These are phyloP conservation scores for Pseudogymnoascus sp. DNA, from an alignment of 2,329 filamentous ascomycete species.

Conservation along the genomic window DNA sequence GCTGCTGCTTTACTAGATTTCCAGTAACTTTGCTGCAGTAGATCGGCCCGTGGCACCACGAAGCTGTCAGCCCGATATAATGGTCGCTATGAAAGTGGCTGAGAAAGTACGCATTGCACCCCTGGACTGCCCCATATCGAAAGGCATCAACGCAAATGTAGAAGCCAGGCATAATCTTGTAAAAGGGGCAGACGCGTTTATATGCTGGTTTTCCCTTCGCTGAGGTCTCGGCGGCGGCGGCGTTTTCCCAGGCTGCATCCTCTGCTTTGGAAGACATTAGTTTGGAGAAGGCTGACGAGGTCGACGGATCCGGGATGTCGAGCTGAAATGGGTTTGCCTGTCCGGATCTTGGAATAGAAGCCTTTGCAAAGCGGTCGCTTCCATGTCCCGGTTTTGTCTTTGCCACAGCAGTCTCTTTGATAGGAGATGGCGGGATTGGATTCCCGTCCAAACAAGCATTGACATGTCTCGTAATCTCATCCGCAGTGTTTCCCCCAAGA, in stretches of 20 bases:
- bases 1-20: conserved; percentile 77
- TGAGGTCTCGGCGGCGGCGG: conserved; percentile 69
- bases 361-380: conserved; percentile 53
- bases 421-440: conserved; percentile 46
- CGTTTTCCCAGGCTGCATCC: conserved; percentile 79
- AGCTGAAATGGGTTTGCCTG: conserved; percentile 71
- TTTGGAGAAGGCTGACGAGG: conserved; percentile 65
- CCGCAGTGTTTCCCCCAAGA: conserved; percentile 49
- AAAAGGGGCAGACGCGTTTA: conserved; percentile 89
- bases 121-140: conserved; percentile 85
- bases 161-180: conserved; percentile 93
- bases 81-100: conserved; percentile 98
- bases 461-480: conserved; percentile 75
- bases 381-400: conserved; percentile 33
- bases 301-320: conserved; percentile 27
- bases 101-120: conserved; percentile 89
- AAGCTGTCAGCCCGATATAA: conserved; percentile 82
- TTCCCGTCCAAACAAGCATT: conserved; percentile 88
- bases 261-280: conserved; percentile 91
- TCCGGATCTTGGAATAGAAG: conserved; percentile 65
- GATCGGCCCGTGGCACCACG: conserved; percentile 88
- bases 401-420: conserved; percentile 11
- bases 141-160: conserved; percentile 94
- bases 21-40: conserved; percentile 92
- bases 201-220: conserved; percentile 80